These are phyloP conservation scores for Malus domestica DNA, from an alignment of 306 rosid genomes.

Conservation along the genomic window DNA sequence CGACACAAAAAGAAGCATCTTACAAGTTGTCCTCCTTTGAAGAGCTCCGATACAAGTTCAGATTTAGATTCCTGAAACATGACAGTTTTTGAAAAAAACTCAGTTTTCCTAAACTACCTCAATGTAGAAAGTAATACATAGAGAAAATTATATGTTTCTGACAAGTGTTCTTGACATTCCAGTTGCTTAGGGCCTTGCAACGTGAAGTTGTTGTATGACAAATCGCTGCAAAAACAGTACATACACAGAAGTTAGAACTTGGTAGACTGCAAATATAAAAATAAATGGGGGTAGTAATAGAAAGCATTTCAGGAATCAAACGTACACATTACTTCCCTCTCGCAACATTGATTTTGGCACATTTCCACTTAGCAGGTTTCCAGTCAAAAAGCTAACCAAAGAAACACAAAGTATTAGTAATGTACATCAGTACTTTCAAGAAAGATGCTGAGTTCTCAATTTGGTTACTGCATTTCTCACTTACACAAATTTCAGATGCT, in stretches of 20 bases:
- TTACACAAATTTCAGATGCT: constrained; percentile 3
- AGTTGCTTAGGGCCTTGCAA: constrained; percentile 37
- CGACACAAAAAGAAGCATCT: constrained; percentile 14
- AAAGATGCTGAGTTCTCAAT: not conserved
- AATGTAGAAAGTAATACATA: constrained; percentile 7
- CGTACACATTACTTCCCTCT: constrained; percentile 51
- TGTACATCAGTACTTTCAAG: not conserved
- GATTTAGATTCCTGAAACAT: constrained; percentile 44
- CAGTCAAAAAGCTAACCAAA: constrained; percentile 53
- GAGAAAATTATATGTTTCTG: constrained; percentile 6
- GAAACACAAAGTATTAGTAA: constrained; percentile 5
- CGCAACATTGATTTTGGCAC: constrained; percentile 46
- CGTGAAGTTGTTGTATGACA: constrained; percentile 71
- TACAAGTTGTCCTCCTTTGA: constrained; percentile 33
- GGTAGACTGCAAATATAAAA: not conserved
- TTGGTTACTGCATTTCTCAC: not conserved
- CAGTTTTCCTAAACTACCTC: constrained; percentile 1
- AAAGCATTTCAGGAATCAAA: not conserved
- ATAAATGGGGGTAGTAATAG: not conserved
- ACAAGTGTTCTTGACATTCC: constrained; percentile 45
- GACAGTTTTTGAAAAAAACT: constrained; percentile 10
- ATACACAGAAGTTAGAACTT: not conserved
- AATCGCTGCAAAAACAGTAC: constrained; percentile 46
- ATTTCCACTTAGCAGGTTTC: constrained; percentile 60
- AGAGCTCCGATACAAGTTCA: constrained; percentile 57